Base-by-base conservation (phyloP, 352 stramenopile species). In the Phytophthora constricta region DNA sequence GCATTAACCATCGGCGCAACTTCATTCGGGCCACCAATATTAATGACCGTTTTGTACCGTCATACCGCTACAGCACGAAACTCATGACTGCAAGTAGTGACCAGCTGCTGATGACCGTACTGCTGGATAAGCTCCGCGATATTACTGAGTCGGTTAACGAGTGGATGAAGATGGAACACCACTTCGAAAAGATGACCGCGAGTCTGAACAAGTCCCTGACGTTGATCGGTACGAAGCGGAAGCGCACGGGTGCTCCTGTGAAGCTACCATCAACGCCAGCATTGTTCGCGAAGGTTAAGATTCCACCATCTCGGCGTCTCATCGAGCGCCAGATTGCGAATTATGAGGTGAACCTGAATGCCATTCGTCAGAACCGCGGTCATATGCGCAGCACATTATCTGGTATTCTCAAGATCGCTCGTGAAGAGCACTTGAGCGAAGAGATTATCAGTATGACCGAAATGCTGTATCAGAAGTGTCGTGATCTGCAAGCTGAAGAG, bases 311-410 rank as follows among this genome's bases (percentile, higher is more conserved):
- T 11, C 76, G 80, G 2, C 83, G 83, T 10, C 70, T 91, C 9
- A 87, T 91, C 45, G 80, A 90, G 54, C 83, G 83, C n/a, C 83
- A 91, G 53, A 79, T 91, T 45, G 72, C 77, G 0, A 91, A 91
- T 46, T 91, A 87, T 59, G 68, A 79, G n/a, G 25, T 81, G 25
- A 91, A 91, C 19, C 23, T 89, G 34, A 65, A 72, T 27, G 52
- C 62, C 1, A 89, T 91, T 65, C 70, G 73, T n/a, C 56, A 65
- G 42, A 80, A 83, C 28, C 83, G 83, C 11, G 68, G 68, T 19
- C 62, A 59, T 11, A 87, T 84, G 70, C 69, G 80, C 11, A 84
- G 76, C 34, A 89, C 79, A 8, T 57, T 91, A 3, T 73, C 69
- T 10, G 73, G 71, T 3, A 80, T 88, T 20, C 51, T 91, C 23